Percentiles rank a stretch among this genome's conserved stretches.
Evolutionary conservation across 1,139 yeast species (phyloP).

Genomic region (Lizanozyma gosingica): DNA sequence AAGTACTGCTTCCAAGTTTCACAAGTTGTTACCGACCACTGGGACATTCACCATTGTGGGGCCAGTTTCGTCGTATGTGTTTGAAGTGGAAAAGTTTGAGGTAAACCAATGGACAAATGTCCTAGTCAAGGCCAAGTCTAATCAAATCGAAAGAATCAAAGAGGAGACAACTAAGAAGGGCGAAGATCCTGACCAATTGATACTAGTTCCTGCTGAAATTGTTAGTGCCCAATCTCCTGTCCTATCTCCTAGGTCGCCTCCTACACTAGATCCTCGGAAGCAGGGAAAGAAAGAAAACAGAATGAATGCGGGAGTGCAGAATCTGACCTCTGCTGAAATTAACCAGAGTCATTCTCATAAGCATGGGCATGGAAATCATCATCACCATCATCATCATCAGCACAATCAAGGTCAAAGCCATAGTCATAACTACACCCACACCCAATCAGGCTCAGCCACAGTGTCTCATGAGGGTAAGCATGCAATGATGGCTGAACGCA

Average conservation of each 20-base stretch:
- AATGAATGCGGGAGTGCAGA: too few relatives aligned
- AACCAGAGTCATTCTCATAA: slow-evolving; percentile 17
- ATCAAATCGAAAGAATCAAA: slow-evolving; percentile 35
- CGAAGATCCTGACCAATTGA: slow-evolving; percentile 11
- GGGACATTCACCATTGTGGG: slow-evolving; percentile 51
- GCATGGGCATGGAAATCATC: slow-evolving; percentile 4
- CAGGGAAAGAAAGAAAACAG: neutral
- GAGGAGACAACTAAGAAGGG: slow-evolving; percentile 16
- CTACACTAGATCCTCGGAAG: neutral
- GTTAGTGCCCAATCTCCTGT: too few relatives aligned
- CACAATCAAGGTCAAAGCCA: neutral
- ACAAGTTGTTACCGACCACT: slow-evolving; percentile 26
- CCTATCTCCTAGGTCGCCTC: neutral
- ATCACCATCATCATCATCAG: neutral
- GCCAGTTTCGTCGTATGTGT: slow-evolving; percentile 34
- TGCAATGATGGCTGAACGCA: slow-evolving; percentile 4
- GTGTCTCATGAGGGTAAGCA: neutral
- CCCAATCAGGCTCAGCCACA: neutral
- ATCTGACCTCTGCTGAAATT: slow-evolving; percentile 18
- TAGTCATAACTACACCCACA: slow-evolving; percentile 1
- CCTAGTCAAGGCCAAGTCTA: slow-evolving; percentile 39
- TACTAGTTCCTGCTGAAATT: slow-evolving; percentile 1
- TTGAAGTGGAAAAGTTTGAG: slow-evolving; percentile 51
- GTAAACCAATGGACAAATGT: slow-evolving; percentile 49
- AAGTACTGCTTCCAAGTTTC: slow-evolving; percentile 17